Evolutionary conservation across 257 asterid species (phyloP), one percentile per base, ranked within the genome.

Genomic region (Forsythia viridissima): DNA sequence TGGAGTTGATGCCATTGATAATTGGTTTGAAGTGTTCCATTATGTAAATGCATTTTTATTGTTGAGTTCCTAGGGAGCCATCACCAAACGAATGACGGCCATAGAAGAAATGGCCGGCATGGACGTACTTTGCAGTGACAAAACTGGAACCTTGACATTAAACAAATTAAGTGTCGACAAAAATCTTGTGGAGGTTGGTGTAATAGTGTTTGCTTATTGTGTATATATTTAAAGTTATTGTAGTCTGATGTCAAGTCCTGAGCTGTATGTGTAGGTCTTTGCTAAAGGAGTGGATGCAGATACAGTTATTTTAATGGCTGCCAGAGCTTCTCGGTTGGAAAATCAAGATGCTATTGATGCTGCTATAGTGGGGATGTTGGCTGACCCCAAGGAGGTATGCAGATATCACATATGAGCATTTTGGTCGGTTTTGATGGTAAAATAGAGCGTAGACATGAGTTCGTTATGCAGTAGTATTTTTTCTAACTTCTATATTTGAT

Each of bases 91-190:
- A 71, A 86, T 86, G 89, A 86, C 89, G 9, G 89, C 89, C 16
- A 86, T 86, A 30, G 89, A 86, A 75, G 89, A 85, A 80, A 85
- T 85, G 89, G 89, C 89, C 0, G 89, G 89, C 39, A 85, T 85
- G 89, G 89, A 86, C 78, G 89, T 86, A 57, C 76, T 86, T 30
- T 86, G 89, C 77, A 86, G 89, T 44, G 89, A 86, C 77, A 86
- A 86, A 72, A 86, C 89, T 15, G 87, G 87, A 70, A 86, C 89
- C 3, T 80, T 86, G 9, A 83, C 89, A 16, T 82, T 86, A 6
- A 86, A 86, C 82, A 86, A 77, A 74, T 81, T 85, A 24, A 71
- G 82, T 18, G 89, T 85, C 16, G 89, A 85, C 84, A 83, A 83
- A 74, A 75, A 38, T 70, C 71, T 83, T 46, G 81, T 83, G 46